phyloP scores from a whole-genome alignment of 2,329 filamentous ascomycete genomes.

The Fusarium oligoseptatum region DNA sequence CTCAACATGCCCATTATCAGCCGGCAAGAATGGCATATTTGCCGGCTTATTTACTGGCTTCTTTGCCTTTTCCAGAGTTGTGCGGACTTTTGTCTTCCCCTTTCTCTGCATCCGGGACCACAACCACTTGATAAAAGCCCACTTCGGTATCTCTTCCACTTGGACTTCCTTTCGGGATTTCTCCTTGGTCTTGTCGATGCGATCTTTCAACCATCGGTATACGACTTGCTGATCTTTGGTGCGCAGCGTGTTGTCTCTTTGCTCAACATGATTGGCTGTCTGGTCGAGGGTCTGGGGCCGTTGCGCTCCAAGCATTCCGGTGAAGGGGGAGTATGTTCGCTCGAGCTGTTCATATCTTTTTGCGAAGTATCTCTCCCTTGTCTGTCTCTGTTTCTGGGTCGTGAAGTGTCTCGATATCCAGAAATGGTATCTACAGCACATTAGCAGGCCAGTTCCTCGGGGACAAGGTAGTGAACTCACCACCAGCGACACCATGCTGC shows the following conservation, averaged over 20 bases:
- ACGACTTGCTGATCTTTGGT: not conserved
- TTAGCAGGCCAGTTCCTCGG: too few species aligned
- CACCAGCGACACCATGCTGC: not conserved
- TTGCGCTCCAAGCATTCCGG: not conserved
- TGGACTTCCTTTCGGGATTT: not conserved
- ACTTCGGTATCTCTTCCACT: not conserved
- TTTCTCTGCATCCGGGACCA: not conserved
- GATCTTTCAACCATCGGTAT: not conserved
- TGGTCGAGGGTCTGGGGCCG: not conserved
- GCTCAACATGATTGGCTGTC: not conserved
- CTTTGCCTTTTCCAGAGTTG: not conserved
- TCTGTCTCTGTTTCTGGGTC: not conserved
- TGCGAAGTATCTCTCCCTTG: not conserved
- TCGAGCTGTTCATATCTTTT: not conserved
- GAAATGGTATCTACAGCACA: not conserved
- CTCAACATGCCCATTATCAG: not conserved
- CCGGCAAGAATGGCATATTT: not conserved
- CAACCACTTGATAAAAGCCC: not conserved
- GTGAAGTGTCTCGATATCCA: not conserved
- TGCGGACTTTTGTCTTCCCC: not conserved
- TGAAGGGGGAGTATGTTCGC: not conserved
- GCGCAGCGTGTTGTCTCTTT: not conserved
- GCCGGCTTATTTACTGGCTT: not conserved
- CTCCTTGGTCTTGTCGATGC: not conserved
- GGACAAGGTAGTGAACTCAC: rapidly evolving